Evolutionary conservation across 1,139 yeast genomes (phyloP).

Genomic region (Kodamaea arcana): DNA sequence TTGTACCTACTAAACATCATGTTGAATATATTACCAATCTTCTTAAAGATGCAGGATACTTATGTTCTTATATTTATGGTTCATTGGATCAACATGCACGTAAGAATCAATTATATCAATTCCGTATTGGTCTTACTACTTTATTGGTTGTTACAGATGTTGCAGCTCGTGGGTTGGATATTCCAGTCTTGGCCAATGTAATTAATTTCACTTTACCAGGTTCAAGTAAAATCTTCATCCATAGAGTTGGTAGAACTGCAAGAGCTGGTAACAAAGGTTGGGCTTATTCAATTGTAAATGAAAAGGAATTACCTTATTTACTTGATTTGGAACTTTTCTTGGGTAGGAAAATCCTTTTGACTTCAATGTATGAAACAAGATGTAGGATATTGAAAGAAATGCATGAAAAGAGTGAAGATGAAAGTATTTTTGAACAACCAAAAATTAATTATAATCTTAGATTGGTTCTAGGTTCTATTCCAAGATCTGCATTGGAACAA

Average conservation of each 20-base stretch:
- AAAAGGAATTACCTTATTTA: conserved; percentile 82
- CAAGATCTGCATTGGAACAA: conserved; percentile 66
- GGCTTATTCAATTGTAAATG: conserved; percentile 90
- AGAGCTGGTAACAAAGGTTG: conserved; percentile 98
- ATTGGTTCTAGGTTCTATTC: conserved; percentile 78
- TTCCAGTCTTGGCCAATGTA: conserved; percentile 92
- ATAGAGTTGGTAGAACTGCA: conserved; percentile 98
- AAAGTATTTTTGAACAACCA: conserved; percentile 46
- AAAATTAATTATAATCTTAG: conserved; percentile 68
- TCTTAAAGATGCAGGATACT: conserved; percentile 74
- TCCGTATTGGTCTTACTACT: conserved; percentile 78
- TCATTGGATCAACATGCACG: conserved; percentile 94
- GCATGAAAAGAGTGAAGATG: conserved; percentile 39
- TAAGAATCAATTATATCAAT: conserved; percentile 79
- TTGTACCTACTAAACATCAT: conserved; percentile 96
- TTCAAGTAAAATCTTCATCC: conserved; percentile 88
- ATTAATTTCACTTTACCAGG: conserved; percentile 87
- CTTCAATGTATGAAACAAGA: conserved; percentile 65
- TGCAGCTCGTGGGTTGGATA: conserved; percentile 99
- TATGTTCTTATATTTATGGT: conserved; percentile 88
- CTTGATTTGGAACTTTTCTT: conserved; percentile 87
- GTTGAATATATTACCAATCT: conserved; percentile 81
- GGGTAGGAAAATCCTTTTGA: conserved; percentile 73
- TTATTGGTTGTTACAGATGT: conserved; percentile 94
- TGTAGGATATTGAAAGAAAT: conserved; percentile 46